These are phyloP conservation scores for Alternaria hordeiaustralica DNA, from an alignment of 2,329 filamentous ascomycete genomes.

Conservation along the genomic window DNA sequence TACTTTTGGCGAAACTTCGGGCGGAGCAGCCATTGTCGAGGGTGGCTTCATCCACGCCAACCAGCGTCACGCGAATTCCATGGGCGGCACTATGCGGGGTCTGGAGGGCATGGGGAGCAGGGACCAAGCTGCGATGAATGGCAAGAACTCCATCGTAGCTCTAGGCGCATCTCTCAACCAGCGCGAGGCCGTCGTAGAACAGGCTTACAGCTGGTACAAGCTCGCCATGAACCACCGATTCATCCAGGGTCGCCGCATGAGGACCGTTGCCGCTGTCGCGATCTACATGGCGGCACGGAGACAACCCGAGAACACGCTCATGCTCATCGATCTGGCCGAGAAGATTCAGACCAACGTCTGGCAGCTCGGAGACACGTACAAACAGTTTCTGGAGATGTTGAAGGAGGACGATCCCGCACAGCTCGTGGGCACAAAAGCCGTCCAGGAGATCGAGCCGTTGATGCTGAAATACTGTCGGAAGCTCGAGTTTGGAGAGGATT, in stretches of 20 bases:
- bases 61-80: constrained; percentile 76
- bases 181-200: constrained; percentile 42
- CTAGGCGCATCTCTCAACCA: constrained; percentile 50
- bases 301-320: constrained; percentile 78
- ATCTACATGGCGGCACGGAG: constrained; percentile 88
- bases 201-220: constrained; percentile 53
- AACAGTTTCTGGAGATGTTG: constrained; percentile 72
- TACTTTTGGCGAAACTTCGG: constrained; percentile 85
- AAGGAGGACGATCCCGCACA: constrained; percentile 65
- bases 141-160: constrained; percentile 50
- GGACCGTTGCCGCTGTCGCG: constrained; percentile 87
- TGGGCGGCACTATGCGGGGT: constrained; percentile 56
- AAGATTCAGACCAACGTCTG: constrained; percentile 87
- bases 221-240: constrained; percentile 67
- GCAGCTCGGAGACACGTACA: constrained; percentile 87
- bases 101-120: constrained; percentile 61
- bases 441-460: constrained; percentile 82
- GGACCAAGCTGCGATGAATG: constrained; percentile 68
- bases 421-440: constrained; percentile 54
- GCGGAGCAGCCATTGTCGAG: constrained; percentile 87
- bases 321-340: constrained; percentile 96
- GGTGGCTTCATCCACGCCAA: constrained; percentile 87
- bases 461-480: constrained; percentile 90
- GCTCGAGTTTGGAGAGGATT: constrained; percentile 85
- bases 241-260: constrained; percentile 73